Conservation (phyloP, 129 eudicot genomes). For the Saussurea involucrata region DNA sequence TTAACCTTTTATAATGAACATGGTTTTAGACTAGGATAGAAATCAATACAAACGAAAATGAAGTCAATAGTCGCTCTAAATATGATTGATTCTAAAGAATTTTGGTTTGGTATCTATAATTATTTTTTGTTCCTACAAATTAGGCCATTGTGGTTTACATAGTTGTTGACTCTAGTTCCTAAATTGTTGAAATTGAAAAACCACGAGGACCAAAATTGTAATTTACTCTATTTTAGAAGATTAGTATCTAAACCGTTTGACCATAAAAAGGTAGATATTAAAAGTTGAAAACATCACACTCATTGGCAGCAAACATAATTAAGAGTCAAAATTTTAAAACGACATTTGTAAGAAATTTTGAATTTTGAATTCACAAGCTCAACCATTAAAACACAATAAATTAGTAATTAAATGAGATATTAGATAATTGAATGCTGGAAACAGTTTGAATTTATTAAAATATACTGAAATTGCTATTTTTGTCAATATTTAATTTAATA, state of each 20-base stretch:
- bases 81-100: not conserved
- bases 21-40: not conserved
- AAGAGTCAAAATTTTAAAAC: conserved; percentile 9
- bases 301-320: conserved; percentile 19
- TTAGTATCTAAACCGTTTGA: conserved; percentile 5
- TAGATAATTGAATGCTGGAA: not conserved
- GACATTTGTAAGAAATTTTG: conserved; percentile 9
- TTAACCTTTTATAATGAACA: not conserved
- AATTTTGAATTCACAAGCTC: conserved; percentile 19
- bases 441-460: not conserved
- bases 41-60: not conserved
- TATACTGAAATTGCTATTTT: not conserved
- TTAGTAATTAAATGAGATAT: not conserved
- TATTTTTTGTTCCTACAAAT: not conserved
- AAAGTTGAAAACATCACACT: conserved; percentile 23
- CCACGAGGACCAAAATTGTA: not conserved
- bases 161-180: not conserved
- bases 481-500: not conserved
- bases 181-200: not conserved
- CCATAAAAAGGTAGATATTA: conserved; percentile 1
- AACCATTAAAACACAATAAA: not conserved
- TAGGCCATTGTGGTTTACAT: not conserved
- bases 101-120: not conserved
- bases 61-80: not conserved
- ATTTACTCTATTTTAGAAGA: not conserved